A percentile compares a stretch with the other conserved stretches of the same genome.
Evolutionary conservation across 1,284 basidiomycete species (phyloP).

Genomic region (Coniferiporia sulphurascens): DNA sequence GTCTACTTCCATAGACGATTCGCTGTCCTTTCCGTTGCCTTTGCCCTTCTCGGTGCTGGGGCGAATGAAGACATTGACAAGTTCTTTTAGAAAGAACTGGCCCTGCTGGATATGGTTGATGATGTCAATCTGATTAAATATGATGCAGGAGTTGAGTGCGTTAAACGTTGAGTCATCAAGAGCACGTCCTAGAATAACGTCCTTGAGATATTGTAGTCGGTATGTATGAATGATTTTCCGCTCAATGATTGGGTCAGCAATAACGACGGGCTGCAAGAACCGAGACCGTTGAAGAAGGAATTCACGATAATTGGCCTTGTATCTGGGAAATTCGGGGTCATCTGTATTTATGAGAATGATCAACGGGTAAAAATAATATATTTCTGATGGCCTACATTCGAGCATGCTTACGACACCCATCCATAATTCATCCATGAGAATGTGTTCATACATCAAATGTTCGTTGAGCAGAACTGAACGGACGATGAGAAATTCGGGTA

Average conservation of each 20-base stretch:
- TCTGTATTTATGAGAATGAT: conserved; percentile 45
- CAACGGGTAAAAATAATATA: conserved; percentile 17
- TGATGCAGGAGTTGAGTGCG: conserved; percentile 94
- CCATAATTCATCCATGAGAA: conserved; percentile 91
- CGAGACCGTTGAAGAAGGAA: conserved; percentile 79
- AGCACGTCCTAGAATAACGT: conserved; percentile 92
- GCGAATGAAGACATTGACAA: conserved; percentile 73
- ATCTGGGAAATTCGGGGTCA: conserved; percentile 91
- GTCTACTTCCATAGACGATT: conserved; percentile 17
- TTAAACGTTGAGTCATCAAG: conserved; percentile 97
- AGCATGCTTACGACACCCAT: conserved; percentile 93
- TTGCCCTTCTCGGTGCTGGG: conserved; percentile 23
- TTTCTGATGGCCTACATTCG: conserved; percentile 67
- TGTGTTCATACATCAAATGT: conserved; percentile 91
- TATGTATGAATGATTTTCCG: conserved; percentile 96
- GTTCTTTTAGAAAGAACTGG: conserved; percentile 67
- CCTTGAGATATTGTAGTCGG: conserved; percentile 94
- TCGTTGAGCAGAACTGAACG: conserved; percentile 90
- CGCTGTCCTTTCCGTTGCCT: conserved; percentile 21
- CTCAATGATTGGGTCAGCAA: conserved; percentile 68
- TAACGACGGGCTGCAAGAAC: conserved; percentile 84
- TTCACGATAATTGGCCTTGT: conserved; percentile 96
- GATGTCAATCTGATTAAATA: conserved; percentile 99
- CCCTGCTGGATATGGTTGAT: conserved; percentile 86
- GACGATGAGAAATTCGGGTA: conserved; percentile 17